Evolutionary conservation across 768 basidiomycete genomes (phyloP).

Genomic region (Leucosporidium scottii): DNA sequence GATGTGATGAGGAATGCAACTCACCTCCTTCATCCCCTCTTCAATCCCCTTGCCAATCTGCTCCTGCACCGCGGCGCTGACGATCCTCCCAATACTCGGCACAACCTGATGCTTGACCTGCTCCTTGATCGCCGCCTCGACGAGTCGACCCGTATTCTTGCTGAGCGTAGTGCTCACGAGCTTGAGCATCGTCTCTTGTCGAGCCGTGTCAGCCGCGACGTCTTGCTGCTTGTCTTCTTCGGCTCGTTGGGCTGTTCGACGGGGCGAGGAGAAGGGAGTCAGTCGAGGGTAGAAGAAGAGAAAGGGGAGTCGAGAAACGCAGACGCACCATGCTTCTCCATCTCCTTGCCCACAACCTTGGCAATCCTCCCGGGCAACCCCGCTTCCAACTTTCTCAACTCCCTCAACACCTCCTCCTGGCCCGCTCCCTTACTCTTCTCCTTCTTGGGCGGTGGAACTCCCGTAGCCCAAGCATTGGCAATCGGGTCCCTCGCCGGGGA

Average conservation of each 20-base stretch:
- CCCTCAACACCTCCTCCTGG: not conserved
- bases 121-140: constrained; percentile 83
- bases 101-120: constrained; percentile 69
- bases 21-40: constrained; percentile 65
- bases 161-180: constrained; percentile 74
- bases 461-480: constrained; percentile 1
- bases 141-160: constrained; percentile 78
- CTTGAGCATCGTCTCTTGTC: constrained; percentile 84
- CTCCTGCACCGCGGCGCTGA: constrained; percentile 67
- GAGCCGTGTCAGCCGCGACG: constrained; percentile 69
- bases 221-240: constrained; percentile 73
- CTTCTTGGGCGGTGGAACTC: not conserved
- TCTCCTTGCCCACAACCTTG: constrained; percentile 72
- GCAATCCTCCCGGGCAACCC: constrained; percentile 67
- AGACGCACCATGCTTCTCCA: constrained; percentile 78
- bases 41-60: constrained; percentile 68
- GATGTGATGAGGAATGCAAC: too few species aligned
- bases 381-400: constrained; percentile 64
- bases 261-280: not conserved
- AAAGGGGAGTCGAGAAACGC: constrained; percentile 8
- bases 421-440: not conserved
- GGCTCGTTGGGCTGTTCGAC: constrained; percentile 63
- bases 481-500: not conserved
- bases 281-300: constrained; percentile 2
- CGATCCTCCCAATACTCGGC: constrained; percentile 73